Percentiles rank a stretch among this genome's conserved stretches.
These are phyloP conservation scores for Spencermartinsiella ligniputridi DNA, from an alignment of 1,139 yeast genomes.

Conservation along the genomic window DNA sequence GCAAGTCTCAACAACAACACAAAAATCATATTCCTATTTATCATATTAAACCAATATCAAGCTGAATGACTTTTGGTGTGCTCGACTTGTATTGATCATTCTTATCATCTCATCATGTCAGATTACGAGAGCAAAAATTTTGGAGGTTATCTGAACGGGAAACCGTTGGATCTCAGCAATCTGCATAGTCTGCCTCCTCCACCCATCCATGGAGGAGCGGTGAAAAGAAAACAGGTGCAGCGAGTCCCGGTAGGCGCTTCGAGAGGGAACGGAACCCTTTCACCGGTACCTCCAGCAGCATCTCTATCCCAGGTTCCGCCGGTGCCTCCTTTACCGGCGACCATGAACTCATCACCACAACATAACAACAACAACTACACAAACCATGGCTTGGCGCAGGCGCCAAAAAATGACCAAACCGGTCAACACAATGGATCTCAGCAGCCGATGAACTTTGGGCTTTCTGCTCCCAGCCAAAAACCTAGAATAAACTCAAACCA, in stretches of 20 bases:
- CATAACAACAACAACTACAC: background rate
- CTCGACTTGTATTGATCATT: too few species aligned
- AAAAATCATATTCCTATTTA: too few species aligned
- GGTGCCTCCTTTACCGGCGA: slow-evolving; percentile 3
- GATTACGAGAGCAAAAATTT: background rate
- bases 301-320: background rate
- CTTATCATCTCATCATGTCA: too few species aligned
- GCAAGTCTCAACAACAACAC: too few species aligned
- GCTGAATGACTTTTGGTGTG: background rate
- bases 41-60: too few species aligned
- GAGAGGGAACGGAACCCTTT: background rate
- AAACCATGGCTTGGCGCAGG: background rate
- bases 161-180: background rate
- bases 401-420: background rate
- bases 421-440: background rate
- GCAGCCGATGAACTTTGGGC: background rate
- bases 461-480: background rate
- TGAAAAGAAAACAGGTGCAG: background rate
- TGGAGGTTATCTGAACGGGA: background rate
- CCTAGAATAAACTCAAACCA: background rate
- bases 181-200: slow-evolving; percentile 1
- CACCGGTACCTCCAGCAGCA: background rate
- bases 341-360: background rate
- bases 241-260: background rate
- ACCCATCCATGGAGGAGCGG: background rate